phyloP scores from a whole-genome alignment of 352 stramenopile genomes.

The Phytophthora cactorum region DNA sequence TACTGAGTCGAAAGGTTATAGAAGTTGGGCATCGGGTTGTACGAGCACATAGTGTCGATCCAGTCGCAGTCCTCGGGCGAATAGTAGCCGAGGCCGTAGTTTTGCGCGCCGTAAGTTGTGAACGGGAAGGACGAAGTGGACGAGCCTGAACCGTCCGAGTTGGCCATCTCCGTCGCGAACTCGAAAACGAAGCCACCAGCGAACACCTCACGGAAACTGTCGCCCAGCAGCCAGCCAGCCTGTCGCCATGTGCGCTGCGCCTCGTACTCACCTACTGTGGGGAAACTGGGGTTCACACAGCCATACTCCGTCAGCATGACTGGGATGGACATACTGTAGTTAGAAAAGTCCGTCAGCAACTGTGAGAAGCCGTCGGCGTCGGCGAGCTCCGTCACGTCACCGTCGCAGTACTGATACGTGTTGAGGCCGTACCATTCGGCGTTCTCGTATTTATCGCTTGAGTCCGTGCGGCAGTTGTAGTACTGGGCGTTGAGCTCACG shows the following conservation, averaged over 20 bases:
- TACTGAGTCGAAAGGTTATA: constrained; percentile 64
- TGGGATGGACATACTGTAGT: constrained; percentile 73
- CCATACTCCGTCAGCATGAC: constrained; percentile 90
- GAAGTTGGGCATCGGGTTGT: constrained; percentile 83
- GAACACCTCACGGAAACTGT: constrained; percentile 60
- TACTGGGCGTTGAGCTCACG: constrained; percentile 77
- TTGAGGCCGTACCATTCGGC: constrained; percentile 91
- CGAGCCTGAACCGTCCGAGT: constrained; percentile 51
- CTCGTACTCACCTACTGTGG: constrained; percentile 21
- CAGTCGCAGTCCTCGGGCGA: constrained; percentile 76
- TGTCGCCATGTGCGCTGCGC: constrained; percentile 69
- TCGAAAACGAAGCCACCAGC: constrained; percentile 82
- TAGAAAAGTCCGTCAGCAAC: constrained; percentile 63
- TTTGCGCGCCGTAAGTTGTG: constrained; percentile 69
- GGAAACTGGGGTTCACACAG: constrained; percentile 73
- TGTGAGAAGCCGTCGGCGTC: constrained; percentile 58
- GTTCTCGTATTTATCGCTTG: constrained; percentile 76
- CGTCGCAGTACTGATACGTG: constrained; percentile 82
- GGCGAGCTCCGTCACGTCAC: constrained; percentile 50
- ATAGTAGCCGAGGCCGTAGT: constrained; percentile 91
- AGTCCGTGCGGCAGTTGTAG: constrained; percentile 86
- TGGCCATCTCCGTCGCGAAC: constrained; percentile 85
- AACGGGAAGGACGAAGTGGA: constrained; percentile 71
- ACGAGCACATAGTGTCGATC: constrained; percentile 55
- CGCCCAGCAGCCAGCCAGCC: constrained; percentile 53